Evolutionary conservation across 176 grass and related monocot genomes (phyloP), one percentile per base, ranked within the genome.

Genomic region (Musa schizocarpa): DNA sequence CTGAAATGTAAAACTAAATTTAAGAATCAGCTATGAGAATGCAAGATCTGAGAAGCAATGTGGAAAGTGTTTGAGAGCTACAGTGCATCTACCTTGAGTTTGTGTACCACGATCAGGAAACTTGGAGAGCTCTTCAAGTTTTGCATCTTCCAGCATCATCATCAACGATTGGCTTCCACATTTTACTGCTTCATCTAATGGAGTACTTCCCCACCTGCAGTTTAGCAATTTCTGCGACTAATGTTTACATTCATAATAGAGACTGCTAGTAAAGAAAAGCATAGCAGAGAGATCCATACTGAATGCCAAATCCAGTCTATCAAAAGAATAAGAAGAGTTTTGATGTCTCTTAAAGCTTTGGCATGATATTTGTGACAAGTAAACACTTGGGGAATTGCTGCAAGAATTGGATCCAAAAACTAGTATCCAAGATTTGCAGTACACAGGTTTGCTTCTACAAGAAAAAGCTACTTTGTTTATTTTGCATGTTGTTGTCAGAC

Each of bases 161-260:
- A 84, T 78, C 63, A 99, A 53, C 11, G 91, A 79, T 70, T 76
- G 71, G 74, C 88, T 82, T 2, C 96, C 88, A 11, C 88, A 79
- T 76, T 86, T 99, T 49, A 83, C 82, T 63, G 84, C 84, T 81
- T 99, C 96, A 11, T 99, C 91, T 0, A 95, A 54, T 64, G 96
- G 96, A 7, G 91, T 95, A 1, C 81, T 86, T 69, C 96, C 91
- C 96, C 96, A 99, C 82, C 93, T 96, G 75, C 62, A 79, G 14
- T 72, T 73, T 66, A 23, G 59, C 55, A n/a, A 17, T 26, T 23
- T 49, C 9, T 53, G 25, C 48, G 58, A 51, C 21, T 67, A 73
- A 53, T 71, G n/a, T 9, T 52, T 51, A 21, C 56, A 54, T 6
- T 43, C 34, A 23, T 70, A 52, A 25, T 52, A 76, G 70, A 58